These are phyloP conservation scores for Nicotiana obtusifolia DNA, from an alignment of 257 asterid genomes.

Conservation along the genomic window DNA sequence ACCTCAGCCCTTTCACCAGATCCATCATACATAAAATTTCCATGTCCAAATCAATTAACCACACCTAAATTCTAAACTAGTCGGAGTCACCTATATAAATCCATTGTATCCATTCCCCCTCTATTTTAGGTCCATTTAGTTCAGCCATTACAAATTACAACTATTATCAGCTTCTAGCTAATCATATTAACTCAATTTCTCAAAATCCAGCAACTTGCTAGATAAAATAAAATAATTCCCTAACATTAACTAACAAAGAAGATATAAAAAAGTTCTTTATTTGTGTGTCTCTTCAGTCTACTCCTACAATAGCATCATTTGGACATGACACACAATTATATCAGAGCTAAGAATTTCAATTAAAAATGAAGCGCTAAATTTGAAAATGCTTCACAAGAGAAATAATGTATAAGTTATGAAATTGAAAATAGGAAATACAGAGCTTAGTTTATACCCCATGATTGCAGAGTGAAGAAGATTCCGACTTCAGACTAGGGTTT, in stretches of 20 bases:
- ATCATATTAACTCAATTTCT: background rate
- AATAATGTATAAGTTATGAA: background rate
- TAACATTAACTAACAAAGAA: background rate
- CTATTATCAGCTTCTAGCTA: background rate
- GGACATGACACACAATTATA: background rate
- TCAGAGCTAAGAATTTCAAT: background rate
- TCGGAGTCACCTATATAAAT: background rate
- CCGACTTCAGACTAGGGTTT: constrained; percentile 15
- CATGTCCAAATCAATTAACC: background rate
- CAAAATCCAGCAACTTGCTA: background rate
- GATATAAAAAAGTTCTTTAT: background rate
- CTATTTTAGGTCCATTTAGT: background rate
- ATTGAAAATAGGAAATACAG: background rate
- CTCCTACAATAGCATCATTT: background rate
- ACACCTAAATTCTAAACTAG: background rate
- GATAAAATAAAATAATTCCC: background rate
- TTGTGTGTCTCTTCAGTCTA: background rate
- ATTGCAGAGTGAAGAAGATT: constrained; percentile 25
- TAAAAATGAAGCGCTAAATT: background rate
- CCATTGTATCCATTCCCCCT: background rate
- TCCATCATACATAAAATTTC: background rate
- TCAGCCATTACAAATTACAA: background rate
- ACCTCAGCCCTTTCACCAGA: background rate
- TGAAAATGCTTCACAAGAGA: background rate
- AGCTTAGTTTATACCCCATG: constrained; percentile 45